Conservation (phyloP, 192 early-diverging fungal genomes). For the Backusella macrospora region DNA sequence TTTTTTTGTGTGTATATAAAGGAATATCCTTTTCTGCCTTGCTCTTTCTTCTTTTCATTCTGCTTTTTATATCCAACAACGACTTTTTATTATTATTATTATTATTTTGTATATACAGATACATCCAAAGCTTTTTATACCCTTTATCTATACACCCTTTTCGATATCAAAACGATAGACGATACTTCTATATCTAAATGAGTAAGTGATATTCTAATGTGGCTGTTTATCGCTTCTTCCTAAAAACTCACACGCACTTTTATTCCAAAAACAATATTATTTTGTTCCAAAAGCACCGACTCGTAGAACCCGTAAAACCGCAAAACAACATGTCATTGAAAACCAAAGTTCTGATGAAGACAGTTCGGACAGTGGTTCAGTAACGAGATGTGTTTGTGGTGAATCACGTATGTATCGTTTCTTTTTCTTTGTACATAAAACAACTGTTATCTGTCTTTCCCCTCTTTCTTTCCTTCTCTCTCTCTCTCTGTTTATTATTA, state of each 20-base stretch:
- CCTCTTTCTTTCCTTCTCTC: slow-evolving; percentile 17
- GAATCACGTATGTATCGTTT: slow-evolving; percentile 48
- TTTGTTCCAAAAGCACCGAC: slow-evolving; percentile 4
- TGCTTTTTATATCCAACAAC: not conserved
- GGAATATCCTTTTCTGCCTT: not conserved
- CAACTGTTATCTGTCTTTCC: not conserved
- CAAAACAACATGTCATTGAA: slow-evolving; percentile 13
- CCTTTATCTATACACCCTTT: not conserved
- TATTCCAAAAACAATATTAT: not conserved
- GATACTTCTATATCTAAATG: not conserved
- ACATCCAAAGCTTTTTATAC: not conserved
- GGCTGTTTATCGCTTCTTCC: too few relatives aligned
- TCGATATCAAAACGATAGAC: not conserved
- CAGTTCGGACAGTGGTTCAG: slow-evolving; percentile 51
- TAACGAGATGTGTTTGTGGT: slow-evolving; percentile 57
- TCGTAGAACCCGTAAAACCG: slow-evolving; percentile 16
- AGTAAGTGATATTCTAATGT: not conserved
- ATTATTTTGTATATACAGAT: not conserved
- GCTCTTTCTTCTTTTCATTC: not conserved
- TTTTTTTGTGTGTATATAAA: not conserved
- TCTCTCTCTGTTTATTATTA: not conserved
- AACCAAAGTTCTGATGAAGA: slow-evolving; percentile 41
- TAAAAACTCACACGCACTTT: not conserved
- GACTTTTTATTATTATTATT: too few relatives aligned
- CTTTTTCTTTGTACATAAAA: not conserved